These are phyloP conservation scores for Rhodotorula graminis DNA, from an alignment of 768 basidiomycete species.

Conservation along the genomic window DNA sequence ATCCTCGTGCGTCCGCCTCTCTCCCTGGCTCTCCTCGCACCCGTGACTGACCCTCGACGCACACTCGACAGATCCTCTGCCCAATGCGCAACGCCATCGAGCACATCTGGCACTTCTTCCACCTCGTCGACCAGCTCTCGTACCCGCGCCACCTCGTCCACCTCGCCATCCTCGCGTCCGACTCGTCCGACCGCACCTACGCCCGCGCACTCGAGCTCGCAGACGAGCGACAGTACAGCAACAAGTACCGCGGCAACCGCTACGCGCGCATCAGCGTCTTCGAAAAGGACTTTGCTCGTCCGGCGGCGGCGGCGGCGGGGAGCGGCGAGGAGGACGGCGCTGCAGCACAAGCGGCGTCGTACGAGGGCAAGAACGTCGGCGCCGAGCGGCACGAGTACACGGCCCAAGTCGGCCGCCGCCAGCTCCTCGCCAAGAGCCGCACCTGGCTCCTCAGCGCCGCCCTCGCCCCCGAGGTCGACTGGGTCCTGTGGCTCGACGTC, in stretches of 20 bases:
- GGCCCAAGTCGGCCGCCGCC: constrained; percentile 6
- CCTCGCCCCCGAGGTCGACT: constrained; percentile 30
- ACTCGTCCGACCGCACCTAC: constrained; percentile 21
- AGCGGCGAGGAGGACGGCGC: no score
- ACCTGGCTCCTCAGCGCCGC: constrained; percentile 17
- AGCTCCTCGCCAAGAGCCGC: constrained; percentile 16
- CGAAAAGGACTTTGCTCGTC: constrained; percentile 8
- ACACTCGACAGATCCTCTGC: constrained; percentile 7
- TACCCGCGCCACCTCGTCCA: constrained; percentile 26
- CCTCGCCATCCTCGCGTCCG: constrained; percentile 28
- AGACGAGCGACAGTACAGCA: constrained; percentile 24
- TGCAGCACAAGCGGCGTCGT: not conserved
- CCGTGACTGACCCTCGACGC: not conserved
- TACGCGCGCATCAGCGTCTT: constrained; percentile 13
- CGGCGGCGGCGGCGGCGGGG: no score
- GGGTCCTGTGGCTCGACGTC: constrained; percentile 40
- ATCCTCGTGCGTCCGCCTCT: not conserved
- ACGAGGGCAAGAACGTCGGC: constrained; percentile 7
- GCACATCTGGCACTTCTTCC: constrained; percentile 36
- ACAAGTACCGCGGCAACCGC: not conserved
- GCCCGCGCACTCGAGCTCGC: constrained; percentile 26
- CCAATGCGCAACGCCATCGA: constrained; percentile 33
- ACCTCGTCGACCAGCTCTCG: constrained; percentile 19
- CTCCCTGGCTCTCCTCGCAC: no score
- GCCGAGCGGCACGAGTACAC: constrained; percentile 7